Percentiles rank a stretch among this genome's conserved stretches.
Conservation (phyloP, 192 early-diverging fungal genomes). For the Backusella macrospora region DNA sequence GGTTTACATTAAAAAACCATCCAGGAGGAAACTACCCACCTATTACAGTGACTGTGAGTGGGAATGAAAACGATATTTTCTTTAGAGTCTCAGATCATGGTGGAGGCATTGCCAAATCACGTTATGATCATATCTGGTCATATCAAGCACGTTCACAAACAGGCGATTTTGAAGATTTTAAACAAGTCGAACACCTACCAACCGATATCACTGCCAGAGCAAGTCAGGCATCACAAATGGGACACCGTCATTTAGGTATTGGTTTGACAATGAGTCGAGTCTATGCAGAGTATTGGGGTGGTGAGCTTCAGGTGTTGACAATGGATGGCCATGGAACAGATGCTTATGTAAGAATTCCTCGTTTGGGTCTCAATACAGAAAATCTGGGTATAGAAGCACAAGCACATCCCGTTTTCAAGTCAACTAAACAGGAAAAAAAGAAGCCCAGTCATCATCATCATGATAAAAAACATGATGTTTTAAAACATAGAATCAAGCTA, state of each 20-base stretch:
- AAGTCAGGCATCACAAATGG: constrained; percentile 25
- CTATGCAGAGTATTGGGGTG: constrained; percentile 97
- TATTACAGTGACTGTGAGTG: constrained; percentile 82
- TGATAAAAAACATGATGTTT: neutral
- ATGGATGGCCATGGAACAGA: constrained; percentile 94
- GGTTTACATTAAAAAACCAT: constrained; percentile 66
- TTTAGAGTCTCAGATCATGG: constrained; percentile 95
- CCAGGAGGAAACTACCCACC: constrained; percentile 60
- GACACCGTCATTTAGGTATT: constrained; percentile 66
- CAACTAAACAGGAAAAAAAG: neutral
- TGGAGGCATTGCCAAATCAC: constrained; percentile 75
- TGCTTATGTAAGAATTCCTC: constrained; percentile 80
- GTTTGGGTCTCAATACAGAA: constrained; percentile 68
- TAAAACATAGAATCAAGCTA: neutral
- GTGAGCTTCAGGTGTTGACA: constrained; percentile 73
- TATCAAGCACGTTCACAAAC: constrained; percentile 26
- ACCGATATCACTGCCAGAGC: constrained; percentile 59
- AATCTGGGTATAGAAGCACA: constrained; percentile 42
- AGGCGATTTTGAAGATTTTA: constrained; percentile 65
- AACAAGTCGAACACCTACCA: constrained; percentile 75
- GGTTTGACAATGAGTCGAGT: constrained; percentile 90
- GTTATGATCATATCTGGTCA: constrained; percentile 79
- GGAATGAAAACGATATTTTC: constrained; percentile 70
- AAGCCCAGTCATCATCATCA: neutral
- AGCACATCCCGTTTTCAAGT: constrained; percentile 14